phyloP scores from a whole-genome alignment of 805 yeast species.

The Suhomyces vadensis region DNA sequence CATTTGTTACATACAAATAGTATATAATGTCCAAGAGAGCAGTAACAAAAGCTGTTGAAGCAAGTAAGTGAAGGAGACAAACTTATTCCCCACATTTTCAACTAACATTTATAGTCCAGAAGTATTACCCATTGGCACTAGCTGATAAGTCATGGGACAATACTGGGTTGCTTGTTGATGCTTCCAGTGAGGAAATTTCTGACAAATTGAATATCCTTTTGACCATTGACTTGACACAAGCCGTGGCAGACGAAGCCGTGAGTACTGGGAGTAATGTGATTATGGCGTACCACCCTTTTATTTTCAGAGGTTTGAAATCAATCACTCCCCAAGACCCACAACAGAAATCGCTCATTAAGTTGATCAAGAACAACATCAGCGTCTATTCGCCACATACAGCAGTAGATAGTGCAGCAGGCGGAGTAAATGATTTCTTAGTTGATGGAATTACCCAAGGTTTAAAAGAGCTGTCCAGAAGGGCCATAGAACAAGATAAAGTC shows the following conservation, averaged over 20 bases:
- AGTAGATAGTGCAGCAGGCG: constrained; percentile 87
- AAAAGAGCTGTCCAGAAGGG: constrained; percentile 23
- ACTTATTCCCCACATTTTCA: neutral
- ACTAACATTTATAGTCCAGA: constrained; percentile 49
- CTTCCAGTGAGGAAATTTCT: constrained; percentile 37
- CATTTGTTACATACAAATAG: neutral
- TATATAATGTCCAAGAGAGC: constrained; percentile 42
- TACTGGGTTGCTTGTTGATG: constrained; percentile 84
- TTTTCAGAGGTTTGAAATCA: constrained; percentile 82
- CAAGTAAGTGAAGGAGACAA: constrained; percentile 30
- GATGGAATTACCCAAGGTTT: constrained; percentile 49
- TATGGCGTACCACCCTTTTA: constrained; percentile 90
- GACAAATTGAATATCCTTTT: constrained; percentile 49
- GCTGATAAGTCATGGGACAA: constrained; percentile 96
- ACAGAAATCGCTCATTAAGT: constrained; percentile 69
- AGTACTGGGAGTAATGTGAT: constrained; percentile 52
- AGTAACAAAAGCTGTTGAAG: constrained; percentile 40
- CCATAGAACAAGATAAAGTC: constrained; percentile 47
- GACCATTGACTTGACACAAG: constrained; percentile 80
- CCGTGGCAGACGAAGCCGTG: constrained; percentile 87
- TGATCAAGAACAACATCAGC: constrained; percentile 75
- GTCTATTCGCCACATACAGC: constrained; percentile 97
- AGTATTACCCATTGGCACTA: constrained; percentile 72
- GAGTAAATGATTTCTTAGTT: constrained; percentile 91
- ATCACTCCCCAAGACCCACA: constrained; percentile 70